Base-by-base conservation (phyloP, 495 filamentous ascomycete genomes). In the Penicillium chermesinum region DNA sequence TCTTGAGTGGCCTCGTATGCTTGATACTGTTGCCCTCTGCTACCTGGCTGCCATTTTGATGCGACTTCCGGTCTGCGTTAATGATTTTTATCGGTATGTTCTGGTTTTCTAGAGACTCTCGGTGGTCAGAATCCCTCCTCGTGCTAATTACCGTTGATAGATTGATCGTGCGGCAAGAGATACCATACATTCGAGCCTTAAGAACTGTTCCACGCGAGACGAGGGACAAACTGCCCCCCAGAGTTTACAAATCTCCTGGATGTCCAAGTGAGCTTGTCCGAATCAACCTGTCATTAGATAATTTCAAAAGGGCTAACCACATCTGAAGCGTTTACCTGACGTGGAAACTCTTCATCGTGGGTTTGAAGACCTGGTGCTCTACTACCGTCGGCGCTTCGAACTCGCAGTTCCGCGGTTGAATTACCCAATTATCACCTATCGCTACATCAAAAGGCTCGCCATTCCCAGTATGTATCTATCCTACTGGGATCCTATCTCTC, bases 381-480 rank as follows among this genome's bases (percentile, higher is more conserved):
- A 81, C 10, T 88, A 86, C 58, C 69, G 79, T 38, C 66, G 70
- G 37, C 79, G 85, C 20, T 91, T 87, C 58, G 79, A 77, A 14
- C 72, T 95, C 55, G 58, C 66, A 0, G 82, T 95, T 43, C 91
- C 93, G 1, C 66, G 79, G 0, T 54, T 96, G 32, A 94, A 95
- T 46, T 62, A 67, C 14, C 75, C 82, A 4, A 63, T 86, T 4
- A 53, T 95, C 14, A 61, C 89, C 7, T 81, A 84, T 47, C 76
- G 83, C 33, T 84, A 85, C 48, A 77, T 94, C 20, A 83, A 76
- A 50, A 76, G 86, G 38, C 73, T 97, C 18, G 81, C 84, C 7
- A 70, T 98, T 16, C 93, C 93, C 35, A 61, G 88, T 91, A 81
- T 49, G 79, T 59, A 42, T 45, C 22, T 8, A 35, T 22, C 13